These are phyloP conservation scores for Gossypium davidsonii DNA, from an alignment of 441 rosid genomes.

Conservation along the genomic window DNA sequence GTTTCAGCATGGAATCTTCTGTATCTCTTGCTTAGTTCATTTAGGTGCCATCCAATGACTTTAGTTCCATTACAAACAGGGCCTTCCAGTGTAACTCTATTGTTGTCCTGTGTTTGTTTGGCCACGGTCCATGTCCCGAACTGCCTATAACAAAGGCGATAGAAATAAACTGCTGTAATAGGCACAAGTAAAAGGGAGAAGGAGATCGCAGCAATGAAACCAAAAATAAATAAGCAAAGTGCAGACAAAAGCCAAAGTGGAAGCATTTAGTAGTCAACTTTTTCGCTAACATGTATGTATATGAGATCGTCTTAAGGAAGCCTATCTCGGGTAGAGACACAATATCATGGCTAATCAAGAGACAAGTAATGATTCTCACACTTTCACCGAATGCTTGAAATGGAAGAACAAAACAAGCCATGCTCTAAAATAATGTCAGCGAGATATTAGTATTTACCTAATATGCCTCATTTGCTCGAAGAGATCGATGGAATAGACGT, in stretches of 20 bases:
- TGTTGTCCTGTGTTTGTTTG: conserved; percentile 27
- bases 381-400: neutral
- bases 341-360: too few relatives aligned
- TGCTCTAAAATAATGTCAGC: neutral
- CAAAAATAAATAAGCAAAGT: neutral
- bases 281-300: too few relatives aligned
- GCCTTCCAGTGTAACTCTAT: conserved; percentile 36
- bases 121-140: conserved; percentile 62
- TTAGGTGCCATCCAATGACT: conserved; percentile 57
- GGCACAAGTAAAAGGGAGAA: conserved; percentile 5
- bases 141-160: conserved; percentile 26
- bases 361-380: too few relatives aligned
- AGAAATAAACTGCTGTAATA: neutral
- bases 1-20: conserved; percentile 51
- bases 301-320: too few relatives aligned
- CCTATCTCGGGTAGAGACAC: too few relatives aligned
- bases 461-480: conserved; percentile 52
- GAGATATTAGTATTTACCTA: conserved; percentile 28
- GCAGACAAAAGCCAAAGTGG: too few relatives aligned
- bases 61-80: conserved; percentile 50
- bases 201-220: conserved; percentile 3
- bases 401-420: neutral
- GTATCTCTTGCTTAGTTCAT: conserved; percentile 23
- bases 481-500: conserved; percentile 35
- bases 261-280: too few relatives aligned